Evolutionary conservation across 768 basidiomycete genomes (phyloP).

Genomic region (Rhodosporidiobolus odoratus): DNA sequence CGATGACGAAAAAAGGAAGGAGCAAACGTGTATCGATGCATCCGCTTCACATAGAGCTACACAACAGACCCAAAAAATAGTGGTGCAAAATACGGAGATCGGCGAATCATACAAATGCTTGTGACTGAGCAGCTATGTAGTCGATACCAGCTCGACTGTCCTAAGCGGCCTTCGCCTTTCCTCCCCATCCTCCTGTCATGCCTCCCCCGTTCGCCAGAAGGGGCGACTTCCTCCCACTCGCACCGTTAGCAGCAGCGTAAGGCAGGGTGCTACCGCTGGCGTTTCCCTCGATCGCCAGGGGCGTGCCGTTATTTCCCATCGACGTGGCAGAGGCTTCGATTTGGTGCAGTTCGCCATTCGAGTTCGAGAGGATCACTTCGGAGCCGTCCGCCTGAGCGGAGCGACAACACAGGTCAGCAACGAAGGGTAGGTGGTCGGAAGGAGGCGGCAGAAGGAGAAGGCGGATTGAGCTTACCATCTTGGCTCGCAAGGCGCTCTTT

Average conservation of each 20-base stretch:
- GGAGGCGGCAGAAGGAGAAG: not conserved
- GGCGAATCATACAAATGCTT: no score
- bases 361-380: conserved; percentile 14
- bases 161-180: not conserved
- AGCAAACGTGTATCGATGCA: no score
- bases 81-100: no score
- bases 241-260: not conserved
- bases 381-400: conserved; percentile 26
- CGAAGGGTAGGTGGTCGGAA: no score
- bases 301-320: not conserved
- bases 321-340: conserved; percentile 11
- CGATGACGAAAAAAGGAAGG: no score
- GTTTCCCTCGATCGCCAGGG: not conserved
- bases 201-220: not conserved
- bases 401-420: not conserved
- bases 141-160: no score
- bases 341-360: conserved; percentile 15
- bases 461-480: conserved; percentile 11
- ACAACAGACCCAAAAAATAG: no score
- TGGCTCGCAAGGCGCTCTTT: conserved; percentile 26
- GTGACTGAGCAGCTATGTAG: no score
- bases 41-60: no score
- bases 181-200: not conserved
- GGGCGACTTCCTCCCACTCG: not conserved
- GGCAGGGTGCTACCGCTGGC: not conserved